These are phyloP conservation scores for Phytophthora sojae DNA, from an alignment of 352 stramenopile genomes.

Conservation along the genomic window DNA sequence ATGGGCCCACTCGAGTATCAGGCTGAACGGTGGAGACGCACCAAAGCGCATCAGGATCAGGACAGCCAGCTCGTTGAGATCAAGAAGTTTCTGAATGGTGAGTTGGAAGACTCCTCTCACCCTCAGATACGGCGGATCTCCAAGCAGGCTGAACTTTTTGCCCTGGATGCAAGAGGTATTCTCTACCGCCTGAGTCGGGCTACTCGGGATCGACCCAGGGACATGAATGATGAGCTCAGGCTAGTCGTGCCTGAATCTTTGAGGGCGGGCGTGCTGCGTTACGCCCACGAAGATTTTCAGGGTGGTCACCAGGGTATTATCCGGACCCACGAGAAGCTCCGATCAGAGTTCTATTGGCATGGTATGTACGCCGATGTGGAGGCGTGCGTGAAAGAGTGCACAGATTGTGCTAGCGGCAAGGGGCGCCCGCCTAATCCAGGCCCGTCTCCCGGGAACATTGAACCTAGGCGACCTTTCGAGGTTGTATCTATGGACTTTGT, in stretches of 20 bases:
- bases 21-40: constrained; percentile 5
- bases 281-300: neutral
- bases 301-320: neutral
- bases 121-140: neutral
- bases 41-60: neutral
- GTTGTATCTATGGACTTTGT: neutral
- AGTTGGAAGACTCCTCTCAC: neutral
- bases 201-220: neutral
- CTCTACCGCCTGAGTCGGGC: neutral
- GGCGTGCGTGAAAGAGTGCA: neutral
- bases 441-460: constrained; percentile 1
- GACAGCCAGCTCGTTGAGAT: neutral
- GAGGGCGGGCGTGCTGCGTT: neutral
- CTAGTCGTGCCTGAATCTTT: neutral
- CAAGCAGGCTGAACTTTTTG: neutral
- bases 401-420: neutral
- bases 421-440: neutral
- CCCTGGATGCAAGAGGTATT: neutral
- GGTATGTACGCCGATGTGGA: neutral
- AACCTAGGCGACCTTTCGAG: neutral
- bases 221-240: neutral
- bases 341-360: neutral
- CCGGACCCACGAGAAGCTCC: neutral
- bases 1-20: constrained; percentile 2
- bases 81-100: constrained; percentile 6